These are phyloP conservation scores for Hanseniaspora nectarophila DNA, from an alignment of 805 yeast genomes.

Conservation along the genomic window DNA sequence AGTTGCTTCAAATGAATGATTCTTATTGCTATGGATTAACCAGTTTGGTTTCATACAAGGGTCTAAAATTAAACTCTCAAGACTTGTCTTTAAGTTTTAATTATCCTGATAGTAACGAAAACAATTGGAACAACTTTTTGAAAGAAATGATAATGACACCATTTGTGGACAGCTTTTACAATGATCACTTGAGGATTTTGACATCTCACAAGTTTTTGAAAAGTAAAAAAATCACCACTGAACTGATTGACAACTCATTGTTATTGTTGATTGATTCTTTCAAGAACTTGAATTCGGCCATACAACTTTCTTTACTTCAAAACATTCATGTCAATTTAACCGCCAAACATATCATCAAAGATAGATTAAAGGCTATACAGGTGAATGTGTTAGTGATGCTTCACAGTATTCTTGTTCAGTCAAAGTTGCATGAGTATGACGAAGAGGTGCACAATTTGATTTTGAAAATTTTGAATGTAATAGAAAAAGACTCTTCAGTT, in stretches of 20 bases:
- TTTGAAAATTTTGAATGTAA: not conserved
- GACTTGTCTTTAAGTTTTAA: conserved; percentile 17
- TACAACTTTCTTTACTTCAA: conserved; percentile 81
- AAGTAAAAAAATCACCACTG: conserved; percentile 4
- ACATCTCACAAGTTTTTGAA: conserved; percentile 16
- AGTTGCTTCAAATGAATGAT: conserved; percentile 26
- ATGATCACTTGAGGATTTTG: conserved; percentile 32
- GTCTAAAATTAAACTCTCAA: conserved; percentile 16
- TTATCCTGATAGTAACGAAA: conserved; percentile 20
- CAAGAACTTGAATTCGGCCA: conserved; percentile 58
- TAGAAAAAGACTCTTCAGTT: not conserved
- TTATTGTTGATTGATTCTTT: conserved; percentile 53
- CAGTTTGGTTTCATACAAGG: conserved; percentile 32
- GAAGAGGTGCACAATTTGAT: not conserved
- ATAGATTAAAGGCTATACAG: conserved; percentile 38
- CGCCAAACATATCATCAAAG: conserved; percentile 28
- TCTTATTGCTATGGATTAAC: conserved; percentile 44
- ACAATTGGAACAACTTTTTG: conserved; percentile 29
- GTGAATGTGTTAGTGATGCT: conserved; percentile 56
- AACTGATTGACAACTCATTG: conserved; percentile 2
- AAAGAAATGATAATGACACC: conserved; percentile 26
- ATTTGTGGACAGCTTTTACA: conserved; percentile 31
- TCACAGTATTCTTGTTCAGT: conserved; percentile 33
- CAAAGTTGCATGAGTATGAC: not conserved
- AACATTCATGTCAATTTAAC: conserved; percentile 50